phyloP scores from a whole-genome alignment of 2,329 filamentous ascomycete genomes.

The Emydomyces testavorans region DNA sequence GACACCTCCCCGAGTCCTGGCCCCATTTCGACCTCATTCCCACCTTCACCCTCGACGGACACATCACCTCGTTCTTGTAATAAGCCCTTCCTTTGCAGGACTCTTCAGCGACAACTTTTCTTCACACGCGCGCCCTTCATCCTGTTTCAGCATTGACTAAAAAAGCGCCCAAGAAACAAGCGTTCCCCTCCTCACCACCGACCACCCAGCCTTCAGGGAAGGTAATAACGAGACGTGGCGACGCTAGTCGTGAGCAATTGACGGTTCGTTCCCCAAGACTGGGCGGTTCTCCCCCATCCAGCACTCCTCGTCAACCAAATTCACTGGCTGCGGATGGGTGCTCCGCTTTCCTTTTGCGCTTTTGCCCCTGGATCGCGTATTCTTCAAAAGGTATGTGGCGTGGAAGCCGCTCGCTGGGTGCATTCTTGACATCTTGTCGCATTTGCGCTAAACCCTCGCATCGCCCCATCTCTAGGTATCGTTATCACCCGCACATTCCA shows the following conservation, averaged over 20 bases:
- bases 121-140: background rate
- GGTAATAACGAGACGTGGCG: background rate
- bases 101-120: background rate
- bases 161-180: background rate
- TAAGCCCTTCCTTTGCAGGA: background rate
- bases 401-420: background rate
- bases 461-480: background rate
- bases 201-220: background rate
- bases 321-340: constrained; percentile 1
- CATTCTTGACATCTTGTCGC: background rate
- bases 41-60: background rate
- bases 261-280: constrained; percentile 1
- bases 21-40: constrained; percentile 8
- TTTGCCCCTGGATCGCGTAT: constrained; percentile 1
- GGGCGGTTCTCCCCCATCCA: background rate
- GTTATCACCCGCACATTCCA: background rate
- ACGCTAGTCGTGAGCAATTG: constrained; percentile 1
- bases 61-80: background rate
- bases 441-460: constrained; percentile 11
- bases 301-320: background rate
- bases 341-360: background rate
- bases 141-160: background rate
- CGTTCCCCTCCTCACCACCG: background rate
- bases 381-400: constrained; percentile 4
- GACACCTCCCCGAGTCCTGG: constrained; percentile 7